A percentile compares a stretch with the other conserved stretches of the same genome.
Evolutionary conservation across 768 basidiomycete species (phyloP).

Genomic region (Tulasnella sp.): DNA sequence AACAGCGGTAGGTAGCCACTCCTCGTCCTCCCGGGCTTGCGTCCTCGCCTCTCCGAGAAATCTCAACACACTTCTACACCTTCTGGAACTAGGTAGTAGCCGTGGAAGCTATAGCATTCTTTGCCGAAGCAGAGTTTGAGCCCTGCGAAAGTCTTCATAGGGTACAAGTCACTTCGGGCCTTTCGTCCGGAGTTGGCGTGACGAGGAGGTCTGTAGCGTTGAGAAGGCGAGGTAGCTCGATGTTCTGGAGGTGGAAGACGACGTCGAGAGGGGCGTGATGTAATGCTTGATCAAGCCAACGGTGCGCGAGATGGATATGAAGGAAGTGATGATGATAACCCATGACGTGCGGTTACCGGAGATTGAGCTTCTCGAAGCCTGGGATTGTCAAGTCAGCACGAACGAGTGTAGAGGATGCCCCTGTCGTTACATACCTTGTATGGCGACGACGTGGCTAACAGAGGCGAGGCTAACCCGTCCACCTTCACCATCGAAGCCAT

Average conservation of each 20-base stretch:
- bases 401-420: background rate
- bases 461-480: constrained; percentile 59
- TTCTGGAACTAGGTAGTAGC: constrained; percentile 84
- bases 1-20: too few relatives aligned
- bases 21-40: too few relatives aligned
- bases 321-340: constrained; percentile 71
- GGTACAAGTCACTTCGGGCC: constrained; percentile 60
- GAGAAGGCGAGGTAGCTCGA: constrained; percentile 70
- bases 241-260: constrained; percentile 68
- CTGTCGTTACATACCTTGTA: constrained; percentile 64
- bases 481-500: constrained; percentile 60
- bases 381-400: too few relatives aligned
- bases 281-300: constrained; percentile 79
- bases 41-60: too few relatives aligned
- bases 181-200: constrained; percentile 45
- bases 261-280: constrained; percentile 85
- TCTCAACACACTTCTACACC: too few relatives aligned
- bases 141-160: constrained; percentile 63
- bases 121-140: constrained; percentile 85
- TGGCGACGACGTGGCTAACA: constrained; percentile 78
- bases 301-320: constrained; percentile 79
- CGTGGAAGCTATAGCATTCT: constrained; percentile 96
- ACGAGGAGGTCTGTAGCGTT: constrained; percentile 69
- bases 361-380: constrained; percentile 60
- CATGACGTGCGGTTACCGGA: constrained; percentile 78